Percentiles rank a stretch among this genome's conserved stretches.
Evolutionary conservation across 805 yeast genomes (phyloP).

Genomic region (Lipomyces spencermartinsiae): DNA sequence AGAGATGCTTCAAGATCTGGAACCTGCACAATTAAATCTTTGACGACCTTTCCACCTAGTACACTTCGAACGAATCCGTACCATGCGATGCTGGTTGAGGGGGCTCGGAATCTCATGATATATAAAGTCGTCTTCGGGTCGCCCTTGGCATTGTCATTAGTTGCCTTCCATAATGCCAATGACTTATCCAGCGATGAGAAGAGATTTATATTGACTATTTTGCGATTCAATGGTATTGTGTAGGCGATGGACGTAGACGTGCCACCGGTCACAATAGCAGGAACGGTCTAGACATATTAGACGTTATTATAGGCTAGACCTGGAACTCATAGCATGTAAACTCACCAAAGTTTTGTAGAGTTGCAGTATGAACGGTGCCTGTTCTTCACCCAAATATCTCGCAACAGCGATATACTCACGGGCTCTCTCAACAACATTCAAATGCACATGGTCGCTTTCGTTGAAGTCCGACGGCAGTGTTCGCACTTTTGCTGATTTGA

Average conservation of each 20-base stretch:
- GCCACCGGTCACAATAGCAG: conserved; percentile 37
- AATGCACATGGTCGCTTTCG: conserved; percentile 59
- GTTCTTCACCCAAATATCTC: conserved; percentile 60
- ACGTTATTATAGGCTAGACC: neutral
- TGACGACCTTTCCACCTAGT: conserved; percentile 49
- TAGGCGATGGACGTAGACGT: conserved; percentile 32
- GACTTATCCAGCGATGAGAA: conserved; percentile 76
- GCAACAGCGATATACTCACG: conserved; percentile 77
- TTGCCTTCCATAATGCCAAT: conserved; percentile 55
- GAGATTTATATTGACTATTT: conserved; percentile 53
- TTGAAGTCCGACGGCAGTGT: conserved; percentile 49
- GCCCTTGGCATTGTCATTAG: conserved; percentile 24
- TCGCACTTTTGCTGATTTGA: conserved; percentile 50
- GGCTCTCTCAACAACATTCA: conserved; percentile 75
- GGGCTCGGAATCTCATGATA: conserved; percentile 62
- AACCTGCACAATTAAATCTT: conserved; percentile 49
- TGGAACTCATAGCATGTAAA: neutral
- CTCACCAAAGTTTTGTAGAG: conserved; percentile 55
- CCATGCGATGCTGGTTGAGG: conserved; percentile 67
- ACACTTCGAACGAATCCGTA: conserved; percentile 59
- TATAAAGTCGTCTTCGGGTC: conserved; percentile 49
- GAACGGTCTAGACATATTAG: conserved; percentile 26
- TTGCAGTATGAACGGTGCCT: conserved; percentile 65
- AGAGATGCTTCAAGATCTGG: conserved; percentile 57
- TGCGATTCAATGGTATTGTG: conserved; percentile 34